A percentile compares a stretch with the other conserved stretches of the same genome.
These are phyloP conservation scores for Pythium phragmiticola DNA, from an alignment of 352 stramenopile genomes.

Conservation along the genomic window DNA sequence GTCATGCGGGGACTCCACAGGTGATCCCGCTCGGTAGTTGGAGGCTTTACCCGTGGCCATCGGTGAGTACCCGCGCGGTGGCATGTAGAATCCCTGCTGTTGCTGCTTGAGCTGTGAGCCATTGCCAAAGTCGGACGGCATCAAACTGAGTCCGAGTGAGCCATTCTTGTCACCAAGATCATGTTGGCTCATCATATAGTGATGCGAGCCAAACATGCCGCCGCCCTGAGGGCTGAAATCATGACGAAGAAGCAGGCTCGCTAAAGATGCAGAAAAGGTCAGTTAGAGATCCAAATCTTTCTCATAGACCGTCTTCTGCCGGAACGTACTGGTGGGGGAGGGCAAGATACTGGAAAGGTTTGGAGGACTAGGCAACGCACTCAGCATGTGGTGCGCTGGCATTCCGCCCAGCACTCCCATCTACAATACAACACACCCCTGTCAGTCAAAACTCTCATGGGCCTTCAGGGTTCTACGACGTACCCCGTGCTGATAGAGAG, in stretches of 20 bases:
- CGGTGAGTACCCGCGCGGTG: constrained; percentile 30
- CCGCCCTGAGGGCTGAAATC: constrained; percentile 67
- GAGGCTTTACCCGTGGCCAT: constrained; percentile 30
- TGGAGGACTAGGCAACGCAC: constrained; percentile 54
- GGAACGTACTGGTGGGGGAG: constrained; percentile 65
- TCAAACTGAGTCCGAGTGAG: constrained; percentile 56
- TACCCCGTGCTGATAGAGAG: constrained; percentile 71
- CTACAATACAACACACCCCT: constrained; percentile 4
- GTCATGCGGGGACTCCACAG: constrained; percentile 13
- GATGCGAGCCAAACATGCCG: constrained; percentile 39
- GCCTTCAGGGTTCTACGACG: constrained; percentile 3
- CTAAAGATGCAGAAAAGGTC: constrained; percentile 23
- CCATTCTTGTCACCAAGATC: constrained; percentile 57
- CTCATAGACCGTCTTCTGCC: background rate
- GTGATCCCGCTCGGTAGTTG: constrained; percentile 30
- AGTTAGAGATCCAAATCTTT: background rate
- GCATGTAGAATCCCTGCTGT: constrained; percentile 39
- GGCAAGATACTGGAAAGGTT: constrained; percentile 67
- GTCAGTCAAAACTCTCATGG: background rate
- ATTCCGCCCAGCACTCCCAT: constrained; percentile 63
- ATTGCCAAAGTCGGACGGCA: constrained; percentile 55
- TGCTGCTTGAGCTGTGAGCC: constrained; percentile 3
- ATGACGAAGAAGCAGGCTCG: constrained; percentile 65
- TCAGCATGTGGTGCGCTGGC: constrained; percentile 54
- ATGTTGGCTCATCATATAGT: constrained; percentile 43